These are phyloP conservation scores for Magnusiomyces paraingens DNA, from an alignment of 1,139 yeast genomes.

Conservation along the genomic window DNA sequence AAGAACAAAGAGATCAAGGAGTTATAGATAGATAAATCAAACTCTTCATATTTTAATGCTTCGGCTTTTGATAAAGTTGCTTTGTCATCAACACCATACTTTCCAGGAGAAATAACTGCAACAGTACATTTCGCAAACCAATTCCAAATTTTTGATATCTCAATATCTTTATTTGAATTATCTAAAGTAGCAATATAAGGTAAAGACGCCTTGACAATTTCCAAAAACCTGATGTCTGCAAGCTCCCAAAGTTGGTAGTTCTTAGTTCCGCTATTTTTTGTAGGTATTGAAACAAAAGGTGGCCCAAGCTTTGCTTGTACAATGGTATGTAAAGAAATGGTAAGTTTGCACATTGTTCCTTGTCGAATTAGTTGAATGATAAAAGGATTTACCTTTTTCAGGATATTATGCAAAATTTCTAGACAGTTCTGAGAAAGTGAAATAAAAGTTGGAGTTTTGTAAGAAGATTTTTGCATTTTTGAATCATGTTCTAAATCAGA, in stretches of 20 bases:
- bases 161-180: constrained; percentile 21
- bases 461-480: background rate
- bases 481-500: background rate
- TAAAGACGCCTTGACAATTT: constrained; percentile 21
- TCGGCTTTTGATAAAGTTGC: constrained; percentile 35
- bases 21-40: background rate
- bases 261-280: background rate
- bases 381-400: constrained; percentile 35
- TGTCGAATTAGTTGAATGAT: constrained; percentile 38
- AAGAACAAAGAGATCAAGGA: background rate
- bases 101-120: constrained; percentile 34
- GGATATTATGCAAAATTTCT: constrained; percentile 36
- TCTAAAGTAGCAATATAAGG: constrained; percentile 3
- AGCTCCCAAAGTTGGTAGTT: constrained; percentile 30
- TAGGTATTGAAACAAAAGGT: constrained; percentile 7
- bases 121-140: constrained; percentile 40
- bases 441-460: constrained; percentile 60
- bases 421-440: constrained; percentile 53
- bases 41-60: background rate
- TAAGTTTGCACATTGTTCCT: constrained; percentile 38
- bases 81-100: constrained; percentile 1
- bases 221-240: constrained; percentile 25
- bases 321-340: constrained; percentile 18
- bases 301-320: constrained; percentile 23
- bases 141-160: constrained; percentile 35